A percentile compares a stretch with the other conserved stretches of the same genome.
Conservation (phyloP, 2,329 filamentous ascomycete species). For the Podosphaera xanthii region DNA sequence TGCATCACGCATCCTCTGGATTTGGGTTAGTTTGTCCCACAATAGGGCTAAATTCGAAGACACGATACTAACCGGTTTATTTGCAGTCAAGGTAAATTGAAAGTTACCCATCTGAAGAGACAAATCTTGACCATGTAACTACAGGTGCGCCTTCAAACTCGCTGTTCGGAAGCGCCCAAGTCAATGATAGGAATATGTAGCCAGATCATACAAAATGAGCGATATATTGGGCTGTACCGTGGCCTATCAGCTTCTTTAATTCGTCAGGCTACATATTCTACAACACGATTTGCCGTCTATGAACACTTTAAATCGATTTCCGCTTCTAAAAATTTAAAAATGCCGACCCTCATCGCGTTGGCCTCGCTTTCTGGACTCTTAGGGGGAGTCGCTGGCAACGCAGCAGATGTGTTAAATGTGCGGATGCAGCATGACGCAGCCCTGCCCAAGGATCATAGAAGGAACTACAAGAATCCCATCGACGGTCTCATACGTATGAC, state of each 20-base stretch:
- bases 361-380: constrained; percentile 66
- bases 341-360: constrained; percentile 60
- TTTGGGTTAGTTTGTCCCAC: constrained; percentile 39
- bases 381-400: constrained; percentile 78
- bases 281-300: constrained; percentile 89
- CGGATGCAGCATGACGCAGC: constrained; percentile 90
- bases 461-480: constrained; percentile 76
- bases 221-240: constrained; percentile 61
- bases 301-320: constrained; percentile 66
- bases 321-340: constrained; percentile 36
- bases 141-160: constrained; percentile 73
- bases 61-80: constrained; percentile 4
- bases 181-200: constrained; percentile 71
- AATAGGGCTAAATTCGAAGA: background rate
- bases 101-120: background rate
- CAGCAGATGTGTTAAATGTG: constrained; percentile 89
- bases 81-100: constrained; percentile 12
- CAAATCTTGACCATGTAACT: background rate
- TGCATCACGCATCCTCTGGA: constrained; percentile 85
- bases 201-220: constrained; percentile 57
- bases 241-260: constrained; percentile 83
- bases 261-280: constrained; percentile 88
- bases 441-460: constrained; percentile 45
- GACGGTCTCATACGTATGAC: constrained; percentile 74
- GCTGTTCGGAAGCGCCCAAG: constrained; percentile 48